Base-by-base conservation (phyloP, 495 filamentous ascomycete species). In the Jackrogersella multiformis region DNA sequence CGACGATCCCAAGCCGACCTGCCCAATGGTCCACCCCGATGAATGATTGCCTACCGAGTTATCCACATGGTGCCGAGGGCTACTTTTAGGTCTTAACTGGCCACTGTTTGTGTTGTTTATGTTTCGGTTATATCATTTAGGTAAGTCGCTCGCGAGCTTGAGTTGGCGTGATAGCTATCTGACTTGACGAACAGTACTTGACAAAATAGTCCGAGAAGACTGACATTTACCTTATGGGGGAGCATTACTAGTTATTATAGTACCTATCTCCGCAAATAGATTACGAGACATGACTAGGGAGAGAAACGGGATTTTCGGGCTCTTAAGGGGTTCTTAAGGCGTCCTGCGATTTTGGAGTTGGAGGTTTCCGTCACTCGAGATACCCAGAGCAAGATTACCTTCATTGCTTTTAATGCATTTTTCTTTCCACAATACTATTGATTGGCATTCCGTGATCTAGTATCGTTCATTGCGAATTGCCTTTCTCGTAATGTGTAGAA, bases 1-100 rank as follows among this genome's bases (percentile, higher is more conserved):
- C 57, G 70, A 24, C 67, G 68, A 10, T 26, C 61, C 0, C 48
- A 66, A 30, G 5, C 34, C 3, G 60, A 72, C 2, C 13, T 34
- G 2, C 41, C 45, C 18, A 62, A 45, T 8, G 56, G 64, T 35
- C 7, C 61, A 32, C 54, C 45, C 30, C 44, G 28, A 56, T 46
- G 48, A 21, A 21, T 16, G 13, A 23, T 32, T 4, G n/a, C 18
- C n/a, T 0, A 18, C 0, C 5, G 0, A 5, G 7, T n/a, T 23
- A 30, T 15, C 23, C 6, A 8, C 45, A 7, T 21, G 8, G 21
- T 34, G 32, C 35, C 13, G 7, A 34, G 16, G 9, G 12, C 23
- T 15, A n/a, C 18, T 24, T n/a, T n/a, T n/a, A n/a, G 42, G 12
- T 13, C 10, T 26, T 5, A 3, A 46, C 21, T 5, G 21, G 21